phyloP scores from a whole-genome alignment of 192 early-diverging fungal genomes.

The Entrophospora sp. region DNA sequence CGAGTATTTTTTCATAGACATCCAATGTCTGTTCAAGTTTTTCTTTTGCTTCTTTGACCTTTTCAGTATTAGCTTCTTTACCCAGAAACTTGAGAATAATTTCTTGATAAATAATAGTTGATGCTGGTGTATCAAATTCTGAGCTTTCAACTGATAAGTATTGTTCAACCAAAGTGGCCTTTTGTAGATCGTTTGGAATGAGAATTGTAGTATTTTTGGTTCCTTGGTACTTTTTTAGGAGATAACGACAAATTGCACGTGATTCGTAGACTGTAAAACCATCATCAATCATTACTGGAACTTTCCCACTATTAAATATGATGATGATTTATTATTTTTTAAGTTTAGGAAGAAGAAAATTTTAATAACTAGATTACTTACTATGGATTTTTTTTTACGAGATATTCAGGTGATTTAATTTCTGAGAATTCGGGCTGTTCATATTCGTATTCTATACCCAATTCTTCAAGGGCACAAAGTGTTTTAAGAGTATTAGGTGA shows the following conservation, averaged over 20 bases:
- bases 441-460: no score
- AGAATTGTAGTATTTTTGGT: constrained; percentile 20
- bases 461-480: no score
- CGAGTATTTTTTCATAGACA: constrained; percentile 20
- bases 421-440: no score
- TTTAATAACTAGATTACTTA: not conserved
- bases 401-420: constrained; percentile 28
- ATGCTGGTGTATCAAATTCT: not conserved
- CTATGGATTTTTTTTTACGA: constrained; percentile 29
- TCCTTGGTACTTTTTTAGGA: constrained; percentile 22
- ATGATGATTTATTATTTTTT: no score
- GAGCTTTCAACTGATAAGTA: constrained; percentile 22
- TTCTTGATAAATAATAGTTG: not conserved
- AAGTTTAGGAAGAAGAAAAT: not conserved
- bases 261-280: no score
- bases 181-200: constrained; percentile 22
- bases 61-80: constrained; percentile 2
- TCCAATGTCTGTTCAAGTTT: not conserved
- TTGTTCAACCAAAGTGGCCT: constrained; percentile 28
- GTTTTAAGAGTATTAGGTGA: no score
- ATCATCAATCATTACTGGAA: constrained; percentile 35
- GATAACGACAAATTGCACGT: constrained; percentile 32
- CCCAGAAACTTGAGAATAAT: not conserved
- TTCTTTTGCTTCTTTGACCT: not conserved
- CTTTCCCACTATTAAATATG: constrained; percentile 17